phyloP scores from a whole-genome alignment of 1,284 basidiomycete species.

The Leccinum insigne region DNA sequence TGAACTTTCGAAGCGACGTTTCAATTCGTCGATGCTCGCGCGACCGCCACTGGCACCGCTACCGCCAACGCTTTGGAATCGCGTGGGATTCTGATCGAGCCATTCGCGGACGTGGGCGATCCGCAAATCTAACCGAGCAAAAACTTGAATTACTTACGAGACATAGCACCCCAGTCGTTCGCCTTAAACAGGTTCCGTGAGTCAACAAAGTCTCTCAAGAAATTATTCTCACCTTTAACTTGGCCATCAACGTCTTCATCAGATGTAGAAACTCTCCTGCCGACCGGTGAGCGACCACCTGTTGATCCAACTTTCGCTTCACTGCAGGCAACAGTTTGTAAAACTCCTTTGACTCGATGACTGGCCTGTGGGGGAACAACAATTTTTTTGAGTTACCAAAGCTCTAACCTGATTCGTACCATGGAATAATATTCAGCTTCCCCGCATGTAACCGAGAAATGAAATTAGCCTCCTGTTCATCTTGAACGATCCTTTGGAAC shows the following conservation, averaged over 20 bases:
- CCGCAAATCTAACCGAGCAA: constrained; percentile 31
- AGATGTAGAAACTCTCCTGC: constrained; percentile 57
- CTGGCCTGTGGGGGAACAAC: constrained; percentile 43
- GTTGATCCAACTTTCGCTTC: constrained; percentile 47
- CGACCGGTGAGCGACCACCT: constrained; percentile 46
- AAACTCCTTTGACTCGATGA: constrained; percentile 61
- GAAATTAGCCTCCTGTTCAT: constrained; percentile 63
- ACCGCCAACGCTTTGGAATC: constrained; percentile 38
- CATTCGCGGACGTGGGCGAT: constrained; percentile 48
- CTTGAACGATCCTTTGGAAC: constrained; percentile 55
- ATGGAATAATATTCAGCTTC: constrained; percentile 57
- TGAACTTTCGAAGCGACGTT: constrained; percentile 42
- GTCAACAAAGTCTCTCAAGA: background rate
- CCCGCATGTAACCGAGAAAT: constrained; percentile 57
- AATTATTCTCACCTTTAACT: constrained; percentile 48
- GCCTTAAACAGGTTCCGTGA: constrained; percentile 35
- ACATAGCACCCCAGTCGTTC: constrained; percentile 64
- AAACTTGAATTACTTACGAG: constrained; percentile 41
- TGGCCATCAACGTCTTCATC: constrained; percentile 66
- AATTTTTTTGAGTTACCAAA: background rate
- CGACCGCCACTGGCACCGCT: constrained; percentile 22
- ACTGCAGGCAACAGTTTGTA: constrained; percentile 51
- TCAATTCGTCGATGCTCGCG: constrained; percentile 47
- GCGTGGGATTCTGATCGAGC: constrained; percentile 47
- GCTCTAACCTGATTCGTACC: constrained; percentile 14